Conservation (phyloP, 371 early-diverging fungal genomes). For the Chytridium lagenaria region DNA sequence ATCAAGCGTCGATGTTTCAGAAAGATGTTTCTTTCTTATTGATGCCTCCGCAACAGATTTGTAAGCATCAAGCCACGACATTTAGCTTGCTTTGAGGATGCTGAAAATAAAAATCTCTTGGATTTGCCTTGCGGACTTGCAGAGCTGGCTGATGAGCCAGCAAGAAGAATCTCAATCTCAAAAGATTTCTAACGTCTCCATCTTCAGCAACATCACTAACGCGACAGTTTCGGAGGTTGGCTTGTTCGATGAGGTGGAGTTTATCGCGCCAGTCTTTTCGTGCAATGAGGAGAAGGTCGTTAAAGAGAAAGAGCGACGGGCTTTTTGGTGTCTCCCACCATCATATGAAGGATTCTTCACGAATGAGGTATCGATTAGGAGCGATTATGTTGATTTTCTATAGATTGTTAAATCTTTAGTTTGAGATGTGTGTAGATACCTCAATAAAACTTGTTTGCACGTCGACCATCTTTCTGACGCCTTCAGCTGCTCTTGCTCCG, state of each 20-base stretch:
- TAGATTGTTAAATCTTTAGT: background rate
- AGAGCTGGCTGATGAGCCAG: conserved; percentile 25
- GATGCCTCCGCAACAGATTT: conserved; percentile 38
- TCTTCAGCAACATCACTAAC: conserved; percentile 56
- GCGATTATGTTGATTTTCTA: conserved; percentile 55
- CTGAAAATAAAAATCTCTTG: conserved; percentile 47
- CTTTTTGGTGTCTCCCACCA: conserved; percentile 44
- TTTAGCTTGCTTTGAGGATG: conserved; percentile 40
- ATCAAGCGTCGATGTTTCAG: conserved; percentile 38
- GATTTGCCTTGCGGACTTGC: conserved; percentile 21
- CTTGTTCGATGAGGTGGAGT: conserved; percentile 51
- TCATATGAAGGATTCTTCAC: conserved; percentile 54
- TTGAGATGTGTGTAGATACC: conserved; percentile 32
- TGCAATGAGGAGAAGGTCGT: conserved; percentile 57
- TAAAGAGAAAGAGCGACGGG: conserved; percentile 58
- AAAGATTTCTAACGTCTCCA: conserved; percentile 33
- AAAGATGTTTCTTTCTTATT: conserved; percentile 45
- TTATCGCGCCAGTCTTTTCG: conserved; percentile 61
- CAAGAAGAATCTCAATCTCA: conserved; percentile 51
- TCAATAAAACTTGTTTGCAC: conserved; percentile 52
- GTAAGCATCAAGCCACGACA: conserved; percentile 56
- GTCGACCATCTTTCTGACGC: conserved; percentile 47
- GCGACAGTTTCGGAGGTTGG: conserved; percentile 45
- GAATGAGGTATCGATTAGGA: conserved; percentile 54
- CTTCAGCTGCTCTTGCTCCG: conserved; percentile 51